phyloP scores from a whole-genome alignment of 371 early-diverging fungal species.

The Nematocida ironsii region DNA sequence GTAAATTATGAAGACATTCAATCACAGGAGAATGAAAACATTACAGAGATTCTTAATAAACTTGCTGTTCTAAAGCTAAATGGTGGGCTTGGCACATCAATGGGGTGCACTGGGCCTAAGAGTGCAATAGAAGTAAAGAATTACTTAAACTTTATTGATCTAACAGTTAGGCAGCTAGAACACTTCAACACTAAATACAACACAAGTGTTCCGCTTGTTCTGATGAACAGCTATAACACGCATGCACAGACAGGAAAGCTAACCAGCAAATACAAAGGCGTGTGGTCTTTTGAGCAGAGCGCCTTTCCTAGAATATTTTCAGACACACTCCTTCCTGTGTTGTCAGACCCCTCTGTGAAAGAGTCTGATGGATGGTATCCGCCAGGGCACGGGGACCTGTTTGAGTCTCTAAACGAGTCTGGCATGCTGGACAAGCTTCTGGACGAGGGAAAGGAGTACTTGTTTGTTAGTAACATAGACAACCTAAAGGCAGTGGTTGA shows the following conservation, averaged over 20 bases:
- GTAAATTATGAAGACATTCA: conserved; percentile 55
- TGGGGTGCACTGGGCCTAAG: conserved; percentile 99
- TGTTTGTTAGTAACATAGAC: conserved; percentile 98
- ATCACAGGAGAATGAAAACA: neutral
- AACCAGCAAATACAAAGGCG: conserved; percentile 85
- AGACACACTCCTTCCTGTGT: conserved; percentile 82
- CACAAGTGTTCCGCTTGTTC: conserved; percentile 86
- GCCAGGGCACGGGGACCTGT: conserved; percentile 98
- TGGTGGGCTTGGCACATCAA: conserved; percentile 97
- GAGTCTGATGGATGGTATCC: conserved; percentile 76
- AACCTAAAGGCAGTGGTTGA: conserved; percentile 97
- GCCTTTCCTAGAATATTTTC: conserved; percentile 88
- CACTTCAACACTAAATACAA: conserved; percentile 81
- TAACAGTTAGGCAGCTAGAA: conserved; percentile 95
- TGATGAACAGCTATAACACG: conserved; percentile 99
- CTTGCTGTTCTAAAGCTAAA: conserved; percentile 96
- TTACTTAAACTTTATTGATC: conserved; percentile 92
- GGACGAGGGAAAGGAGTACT: conserved; percentile 90
- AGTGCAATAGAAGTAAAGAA: conserved; percentile 92
- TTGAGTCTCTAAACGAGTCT: conserved; percentile 83
- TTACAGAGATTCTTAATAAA: conserved; percentile 73
- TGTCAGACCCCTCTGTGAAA: conserved; percentile 72
- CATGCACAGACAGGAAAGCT: conserved; percentile 89
- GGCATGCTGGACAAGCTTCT: conserved; percentile 89
- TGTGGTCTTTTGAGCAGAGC: conserved; percentile 93